A percentile compares a stretch with the other conserved stretches of the same genome.
Evolutionary conservation across 1,284 basidiomycete species (phyloP).

Genomic region (Leccinum holopus): DNA sequence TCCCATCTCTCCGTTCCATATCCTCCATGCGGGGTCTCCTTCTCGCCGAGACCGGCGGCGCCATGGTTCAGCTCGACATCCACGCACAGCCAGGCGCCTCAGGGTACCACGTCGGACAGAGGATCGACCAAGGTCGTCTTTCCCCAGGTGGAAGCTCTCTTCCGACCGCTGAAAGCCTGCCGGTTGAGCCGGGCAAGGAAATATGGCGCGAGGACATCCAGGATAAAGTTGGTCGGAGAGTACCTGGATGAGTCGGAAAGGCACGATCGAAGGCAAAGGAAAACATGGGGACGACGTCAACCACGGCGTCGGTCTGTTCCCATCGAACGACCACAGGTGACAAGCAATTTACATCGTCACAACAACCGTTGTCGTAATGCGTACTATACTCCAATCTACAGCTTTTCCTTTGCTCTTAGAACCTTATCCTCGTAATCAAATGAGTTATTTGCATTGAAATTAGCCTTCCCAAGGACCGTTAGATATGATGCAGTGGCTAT

Average conservation of each 20-base stretch:
- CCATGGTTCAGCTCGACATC: conserved; percentile 43
- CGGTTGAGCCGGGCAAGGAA: conserved; percentile 21
- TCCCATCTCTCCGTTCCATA: conserved; percentile 38
- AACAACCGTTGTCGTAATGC: no score
- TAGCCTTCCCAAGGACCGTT: no score
- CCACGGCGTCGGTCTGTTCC: conserved; percentile 31
- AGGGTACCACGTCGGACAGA: conserved; percentile 40
- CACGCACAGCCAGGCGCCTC: conserved; percentile 34
- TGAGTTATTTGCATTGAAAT: no score
- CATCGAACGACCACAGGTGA: no score
- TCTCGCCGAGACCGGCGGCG: conserved; percentile 43
- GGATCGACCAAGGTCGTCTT: conserved; percentile 35
- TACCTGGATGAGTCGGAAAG: conserved; percentile 18
- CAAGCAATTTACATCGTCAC: no score
- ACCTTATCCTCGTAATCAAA: no score
- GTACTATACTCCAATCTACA: no score
- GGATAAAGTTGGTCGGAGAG: conserved; percentile 11
- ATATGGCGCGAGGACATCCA: conserved; percentile 23
- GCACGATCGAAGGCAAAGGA: conserved; percentile 6
- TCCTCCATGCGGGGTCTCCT: conserved; percentile 45
- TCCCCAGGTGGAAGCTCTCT: conserved; percentile 31
- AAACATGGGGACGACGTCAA: conserved; percentile 6
- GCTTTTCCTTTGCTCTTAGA: no score
- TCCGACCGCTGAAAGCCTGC: conserved; percentile 5
- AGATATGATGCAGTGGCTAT: no score